Base-by-base conservation (phyloP, 106 monocot species). In the Alisma plantagoaquatica region DNA sequence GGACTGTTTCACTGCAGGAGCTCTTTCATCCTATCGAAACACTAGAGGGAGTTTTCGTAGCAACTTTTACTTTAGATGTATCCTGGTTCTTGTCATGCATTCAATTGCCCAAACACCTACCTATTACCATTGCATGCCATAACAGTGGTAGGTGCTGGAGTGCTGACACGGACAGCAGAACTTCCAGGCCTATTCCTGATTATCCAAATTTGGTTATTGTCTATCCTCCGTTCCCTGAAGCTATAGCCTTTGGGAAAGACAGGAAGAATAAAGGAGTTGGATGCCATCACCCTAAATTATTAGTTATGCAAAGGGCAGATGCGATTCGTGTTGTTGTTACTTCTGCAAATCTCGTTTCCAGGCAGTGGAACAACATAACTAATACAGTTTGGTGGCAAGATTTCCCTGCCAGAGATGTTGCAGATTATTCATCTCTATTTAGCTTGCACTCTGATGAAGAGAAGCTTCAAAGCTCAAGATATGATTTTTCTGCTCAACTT, bases 331-430 rank as follows among this genome's bases (percentile, higher is more conserved):
- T 89, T 49, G 43, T 89, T 30, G 60, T 91, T 41, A 85, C 91
- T 46, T 91, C 91, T 20, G 91, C 91, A 57, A 91, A 91, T 72
- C 49, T 91, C 44, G 75, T 70, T 60, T 60, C 85, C 23, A 85
- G 73, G 16, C 80, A 90, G 90, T 90, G 90, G 90, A 74, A 80
- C 41, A 71, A 77, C 38, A 65, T 90, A 56, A 84, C 84, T 48
- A 90, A 90, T 55, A 84, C 90, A 29, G 74, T 90, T 43, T 90
- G 90, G 90, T 84, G 67, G 73, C 84, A 90, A 84, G 90, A 90
- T 63, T 90, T 90, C 65, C 84, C 84, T 67, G 35, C 64, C 17
- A 70, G 72, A 66, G 66, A 53, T 55, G 18, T 41, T 53, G 66
- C 76, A 50, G 54, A 79, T 49, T 89, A 64, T 76, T 59, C 72